phyloP scores from a whole-genome alignment of 768 basidiomycete genomes.

The Panus rudis region DNA sequence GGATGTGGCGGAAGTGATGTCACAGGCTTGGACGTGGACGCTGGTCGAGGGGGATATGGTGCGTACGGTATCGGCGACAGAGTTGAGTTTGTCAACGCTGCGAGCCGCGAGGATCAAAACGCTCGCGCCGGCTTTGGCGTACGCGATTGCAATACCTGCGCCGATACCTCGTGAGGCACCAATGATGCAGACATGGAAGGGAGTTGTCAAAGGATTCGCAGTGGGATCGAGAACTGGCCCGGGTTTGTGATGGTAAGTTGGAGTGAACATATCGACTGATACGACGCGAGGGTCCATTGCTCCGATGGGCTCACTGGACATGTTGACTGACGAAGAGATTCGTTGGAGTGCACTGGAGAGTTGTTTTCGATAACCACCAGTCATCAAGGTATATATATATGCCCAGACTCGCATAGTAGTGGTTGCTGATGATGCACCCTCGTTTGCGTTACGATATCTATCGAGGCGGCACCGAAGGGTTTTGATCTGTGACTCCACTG shows the following conservation, averaged over 20 bases:
- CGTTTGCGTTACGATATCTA: too few species aligned
- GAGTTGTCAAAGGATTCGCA: conserved; percentile 5
- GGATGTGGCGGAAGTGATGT: background rate
- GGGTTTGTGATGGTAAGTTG: conserved; percentile 3
- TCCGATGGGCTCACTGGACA: too few species aligned
- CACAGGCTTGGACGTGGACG: background rate
- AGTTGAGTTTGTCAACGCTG: background rate
- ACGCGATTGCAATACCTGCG: conserved; percentile 16
- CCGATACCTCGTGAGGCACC: conserved; percentile 25
- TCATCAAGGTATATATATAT: too few species aligned
- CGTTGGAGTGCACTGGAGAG: too few species aligned
- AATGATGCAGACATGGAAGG: conserved; percentile 19
- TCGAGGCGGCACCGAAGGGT: too few species aligned
- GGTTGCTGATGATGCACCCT: too few species aligned
- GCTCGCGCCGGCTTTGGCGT: conserved; percentile 22
- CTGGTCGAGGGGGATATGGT: too few species aligned
- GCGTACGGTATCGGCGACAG: conserved; percentile 2
- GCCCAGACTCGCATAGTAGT: too few species aligned
- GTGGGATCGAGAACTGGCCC: conserved; percentile 24
- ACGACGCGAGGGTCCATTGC: background rate
- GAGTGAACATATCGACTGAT: background rate
- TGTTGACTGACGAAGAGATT: too few species aligned
- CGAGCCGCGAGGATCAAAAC: conserved; percentile 18
- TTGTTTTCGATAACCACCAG: too few species aligned
- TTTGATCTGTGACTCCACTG: too few species aligned